phyloP scores from a whole-genome alignment of 2,329 filamentous ascomycete species.

The Amauroascus verrucosus region DNA sequence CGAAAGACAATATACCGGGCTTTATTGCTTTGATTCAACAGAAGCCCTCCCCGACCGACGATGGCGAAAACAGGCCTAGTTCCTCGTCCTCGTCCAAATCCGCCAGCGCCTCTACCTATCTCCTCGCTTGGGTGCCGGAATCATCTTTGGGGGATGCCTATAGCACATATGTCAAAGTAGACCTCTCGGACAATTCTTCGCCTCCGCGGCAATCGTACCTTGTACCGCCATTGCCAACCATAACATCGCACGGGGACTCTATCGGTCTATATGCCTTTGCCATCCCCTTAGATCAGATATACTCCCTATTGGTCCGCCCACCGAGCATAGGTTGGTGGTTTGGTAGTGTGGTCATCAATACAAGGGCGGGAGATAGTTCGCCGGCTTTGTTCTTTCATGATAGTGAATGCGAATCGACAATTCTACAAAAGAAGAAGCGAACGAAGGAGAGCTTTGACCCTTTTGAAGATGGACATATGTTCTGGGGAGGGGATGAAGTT shows the following conservation, averaged over 20 bases:
- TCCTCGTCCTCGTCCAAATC: constrained; percentile 35
- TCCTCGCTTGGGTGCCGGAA: constrained; percentile 91
- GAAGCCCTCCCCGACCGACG: constrained; percentile 44
- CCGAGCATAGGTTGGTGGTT: constrained; percentile 98
- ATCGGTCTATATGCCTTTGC: constrained; percentile 82
- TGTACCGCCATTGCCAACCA: constrained; percentile 80
- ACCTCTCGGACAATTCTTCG: constrained; percentile 71
- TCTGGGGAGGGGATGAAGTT: constrained; percentile 96
- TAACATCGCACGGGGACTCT: constrained; percentile 61
- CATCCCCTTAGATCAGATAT: constrained; percentile 79
- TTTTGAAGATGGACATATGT: constrained; percentile 71
- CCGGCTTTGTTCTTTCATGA: constrained; percentile 97
- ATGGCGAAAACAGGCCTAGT: constrained; percentile 25
- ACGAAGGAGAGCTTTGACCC: constrained; percentile 80
- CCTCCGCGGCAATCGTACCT: constrained; percentile 80
- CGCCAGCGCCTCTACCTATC: constrained; percentile 56
- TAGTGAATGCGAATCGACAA: constrained; percentile 89
- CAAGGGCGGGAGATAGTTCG: constrained; percentile 79
- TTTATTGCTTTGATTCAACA: constrained; percentile 92
- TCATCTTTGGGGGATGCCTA: constrained; percentile 74
- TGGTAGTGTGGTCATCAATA: constrained; percentile 89
- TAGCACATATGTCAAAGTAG: constrained; percentile 89
- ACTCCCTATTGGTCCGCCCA: constrained; percentile 78
- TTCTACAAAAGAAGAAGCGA: constrained; percentile 80
- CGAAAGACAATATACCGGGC: constrained; percentile 91